Base-by-base conservation (phyloP, 2,329 filamentous ascomycete genomes). In the Calonectria multiphialidica region DNA sequence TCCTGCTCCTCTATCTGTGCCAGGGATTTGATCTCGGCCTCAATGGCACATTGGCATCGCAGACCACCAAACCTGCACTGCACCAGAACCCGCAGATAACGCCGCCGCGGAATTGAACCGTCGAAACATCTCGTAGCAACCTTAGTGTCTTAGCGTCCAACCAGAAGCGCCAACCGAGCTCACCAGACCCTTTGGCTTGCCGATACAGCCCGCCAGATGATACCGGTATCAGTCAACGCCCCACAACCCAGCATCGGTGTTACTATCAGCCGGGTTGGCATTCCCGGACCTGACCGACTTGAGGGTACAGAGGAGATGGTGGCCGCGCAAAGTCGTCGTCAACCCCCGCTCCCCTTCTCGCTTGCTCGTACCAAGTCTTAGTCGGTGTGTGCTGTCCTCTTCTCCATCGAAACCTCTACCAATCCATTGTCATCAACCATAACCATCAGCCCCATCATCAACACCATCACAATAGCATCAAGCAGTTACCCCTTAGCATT, bases 241-340 rank as follows among this genome's bases (percentile, higher is more conserved):
- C 80, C 80, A 82, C 80, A 74, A 66, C 65, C 66, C 64, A 70
- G 75, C 61, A 61, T 75, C 79, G 80, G 81, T 75, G 68, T 76
- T 80, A 81, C 78, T 78, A 79, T 80, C 73, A 66, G 70, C 79
- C 80, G 79, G 73, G 63, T 70, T 75, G 72, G 70, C 72, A 68
- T 66, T 75, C 69, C 68, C 71, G 72, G 69, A 73, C 73, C 78
- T 80, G 78, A 77, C 78, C 75, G 78, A 75, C 72, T 57, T 45
- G 62, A 76, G 76, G 76, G 76, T 78, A 75, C 70, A 53, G 71
- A 63, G 65, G 65, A 57, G 45, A 74, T 45, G 75, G 35, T n/a
- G 53, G 74, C 72, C 71, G 75, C 72, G 75, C 66, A 76, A 71
- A 72, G 73, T 68, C 61, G 72, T 66, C 65, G 65, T 67, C 66